Conservation (phyloP, 164 flowering plant genomes). For the Dillenia turbinata region DNA sequence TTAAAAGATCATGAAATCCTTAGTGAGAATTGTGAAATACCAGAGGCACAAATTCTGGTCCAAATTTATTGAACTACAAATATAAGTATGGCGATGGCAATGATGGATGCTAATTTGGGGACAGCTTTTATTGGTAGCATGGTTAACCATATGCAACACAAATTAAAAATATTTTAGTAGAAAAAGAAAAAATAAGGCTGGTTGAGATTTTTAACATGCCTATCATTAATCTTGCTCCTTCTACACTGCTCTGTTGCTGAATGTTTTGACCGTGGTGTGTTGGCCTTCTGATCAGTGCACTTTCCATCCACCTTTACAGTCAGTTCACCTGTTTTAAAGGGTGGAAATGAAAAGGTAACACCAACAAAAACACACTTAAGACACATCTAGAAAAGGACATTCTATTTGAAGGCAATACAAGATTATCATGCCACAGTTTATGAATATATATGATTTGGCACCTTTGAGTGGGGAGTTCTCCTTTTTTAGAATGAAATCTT, state of each 20-base stretch:
- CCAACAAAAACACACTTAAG: neutral
- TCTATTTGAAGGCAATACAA: neutral
- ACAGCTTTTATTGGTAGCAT: too few relatives aligned
- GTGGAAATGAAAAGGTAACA: conserved; percentile 1
- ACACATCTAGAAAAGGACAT: neutral
- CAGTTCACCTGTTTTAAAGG: conserved; percentile 34
- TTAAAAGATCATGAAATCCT: too few relatives aligned
- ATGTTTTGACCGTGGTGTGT: conserved; percentile 78
- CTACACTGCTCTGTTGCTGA: conserved; percentile 96
- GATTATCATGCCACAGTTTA: neutral
- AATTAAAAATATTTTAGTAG: too few relatives aligned
- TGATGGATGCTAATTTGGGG: too few relatives aligned
- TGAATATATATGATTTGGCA: conserved; percentile 3
- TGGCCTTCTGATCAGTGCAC: conserved; percentile 54
- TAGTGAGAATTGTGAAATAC: too few relatives aligned
- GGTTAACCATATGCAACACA: too few relatives aligned
- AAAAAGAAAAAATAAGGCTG: too few relatives aligned
- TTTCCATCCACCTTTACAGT: conserved; percentile 27
- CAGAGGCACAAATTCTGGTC: too few relatives aligned
- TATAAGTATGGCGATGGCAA: too few relatives aligned
- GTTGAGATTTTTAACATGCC: conserved; percentile 36
- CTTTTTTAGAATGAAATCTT: conserved; percentile 53
- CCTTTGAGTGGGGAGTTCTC: conserved; percentile 63
- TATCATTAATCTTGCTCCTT: conserved; percentile 91
- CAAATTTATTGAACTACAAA: too few relatives aligned